phyloP scores from a whole-genome alignment of 164 flowering plant genomes.

The Dillenia turbinata region DNA sequence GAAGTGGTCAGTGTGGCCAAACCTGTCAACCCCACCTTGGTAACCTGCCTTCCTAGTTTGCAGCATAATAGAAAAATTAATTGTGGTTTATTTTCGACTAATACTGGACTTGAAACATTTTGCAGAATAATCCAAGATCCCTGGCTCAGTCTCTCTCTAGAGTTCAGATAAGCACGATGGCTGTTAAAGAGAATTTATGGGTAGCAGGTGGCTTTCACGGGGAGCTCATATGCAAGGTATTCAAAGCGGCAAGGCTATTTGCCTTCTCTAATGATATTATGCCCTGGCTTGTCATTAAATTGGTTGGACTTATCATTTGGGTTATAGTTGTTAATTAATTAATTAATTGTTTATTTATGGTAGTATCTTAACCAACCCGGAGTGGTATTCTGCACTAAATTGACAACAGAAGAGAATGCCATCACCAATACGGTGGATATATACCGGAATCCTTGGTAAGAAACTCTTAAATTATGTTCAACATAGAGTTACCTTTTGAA shows the following conservation, averaged over 20 bases:
- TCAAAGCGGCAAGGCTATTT: neutral
- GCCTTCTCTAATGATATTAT: neutral
- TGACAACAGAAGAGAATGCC: constrained; percentile 70
- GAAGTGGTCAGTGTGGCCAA: constrained; percentile 79
- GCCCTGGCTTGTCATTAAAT: neutral
- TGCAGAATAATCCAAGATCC: constrained; percentile 49
- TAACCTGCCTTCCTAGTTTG: constrained; percentile 16
- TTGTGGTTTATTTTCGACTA: neutral
- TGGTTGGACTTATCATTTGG: neutral
- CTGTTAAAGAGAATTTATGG: constrained; percentile 66
- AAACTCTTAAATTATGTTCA: neutral
- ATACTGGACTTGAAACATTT: neutral
- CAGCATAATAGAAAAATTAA: neutral
- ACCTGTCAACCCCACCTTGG: constrained; percentile 56
- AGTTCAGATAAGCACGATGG: constrained; percentile 88
- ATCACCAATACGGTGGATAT: constrained; percentile 87
- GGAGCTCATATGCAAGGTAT: constrained; percentile 94
- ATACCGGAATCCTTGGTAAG: constrained; percentile 44
- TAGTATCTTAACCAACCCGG: constrained; percentile 67
- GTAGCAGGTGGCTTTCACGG: constrained; percentile 97
- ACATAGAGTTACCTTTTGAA: too few relatives aligned
- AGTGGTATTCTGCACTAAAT: constrained; percentile 67
- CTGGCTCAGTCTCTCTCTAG: constrained; percentile 57
- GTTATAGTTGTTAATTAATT: neutral
- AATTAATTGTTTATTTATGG: neutral